Base-by-base conservation (phyloP, 345 rosid species). In the Bruguiera parviflora region DNA sequence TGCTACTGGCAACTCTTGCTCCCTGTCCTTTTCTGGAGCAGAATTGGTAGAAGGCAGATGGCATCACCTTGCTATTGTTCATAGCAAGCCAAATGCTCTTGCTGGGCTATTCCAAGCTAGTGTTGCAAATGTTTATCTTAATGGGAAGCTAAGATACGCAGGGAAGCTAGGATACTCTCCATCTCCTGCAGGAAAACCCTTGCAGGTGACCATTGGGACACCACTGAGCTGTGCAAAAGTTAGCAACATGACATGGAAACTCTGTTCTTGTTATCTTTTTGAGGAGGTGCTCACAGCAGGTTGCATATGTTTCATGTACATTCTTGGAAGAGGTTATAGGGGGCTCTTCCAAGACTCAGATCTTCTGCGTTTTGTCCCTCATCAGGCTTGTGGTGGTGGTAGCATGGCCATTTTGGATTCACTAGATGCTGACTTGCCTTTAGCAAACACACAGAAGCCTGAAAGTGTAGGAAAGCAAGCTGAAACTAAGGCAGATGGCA, bases 71-170 rank as follows among this genome's bases (percentile, higher is more conserved):
- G 99, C 98, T 51, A 92, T 96, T 82, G 94, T 96, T 72, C 97
- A 96, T 75, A 96, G 96, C 83, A 96, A 96, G 82, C 99, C 99
- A 39, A 96, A 90, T 85, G 99, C 99, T 71, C 97, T 96, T 66
- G 99, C 99, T 82, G 99, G 99, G 80, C 84, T 96, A 24, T 96
- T 96, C 82, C 99, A 96, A 82, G 94, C 99, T 71, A 96, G 99
- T 78, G 81, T 92, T 83, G 99, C 99, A 56, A 73, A 84, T 80
- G 99, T 96, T 28, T 96, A 96, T 83, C 89, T 96, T 65, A 85
- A 96, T 85, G 99, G 99, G 78, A 90, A 89, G 84, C 87, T 96
- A 61, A 89, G 96, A 70, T 96, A 96, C 80, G 90, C 99, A 0
- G 99, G 99, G 72, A 96, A 89, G 78, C 77, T 96, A 73, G 98